Evolutionary conservation across 1,284 basidiomycete species (phyloP), one percentile per base, ranked within the genome.

Genomic region (Austroboletus olivaceoglutinosus): DNA sequence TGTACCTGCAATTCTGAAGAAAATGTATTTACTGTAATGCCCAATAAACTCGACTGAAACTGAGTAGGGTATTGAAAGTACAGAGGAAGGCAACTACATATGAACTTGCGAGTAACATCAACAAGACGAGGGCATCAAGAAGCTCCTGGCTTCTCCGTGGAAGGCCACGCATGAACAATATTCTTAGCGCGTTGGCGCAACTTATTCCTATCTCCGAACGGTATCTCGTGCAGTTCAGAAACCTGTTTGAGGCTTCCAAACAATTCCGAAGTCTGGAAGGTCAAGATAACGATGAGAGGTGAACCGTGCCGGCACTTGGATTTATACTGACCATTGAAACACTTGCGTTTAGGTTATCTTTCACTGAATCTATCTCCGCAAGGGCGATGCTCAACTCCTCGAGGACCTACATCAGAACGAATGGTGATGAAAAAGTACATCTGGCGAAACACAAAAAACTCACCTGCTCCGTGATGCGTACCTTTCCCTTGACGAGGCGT

Each of bases 401-500:
- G 16, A 66, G 51, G 18, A 53, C 61, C 64, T 66, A 40, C 8
- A 40, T 29, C 23, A 6, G 3, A 18, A 43, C 52, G 30, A 50
- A 45, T 15, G 4, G 11, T 25, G 22, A 46, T 4, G 16, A 33
- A 12, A 11, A 29, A 9, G 25, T 12, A 2, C 10, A 37, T 42
- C 36, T 5, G 19, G 34, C 3, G 21, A 22, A 34, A 40, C 1
- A 30, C 12, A 29, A n/a, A 16, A 13, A 12, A 19, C 52, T 54
- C 47, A 65, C 67, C 55, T 62, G 50, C 18, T 68, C 60, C 22
- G 43, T 53, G 41, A 65, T 25, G 10, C 22, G 58, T 30, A 67
- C 54, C 34, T 66, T 66, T 0, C 68, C 64, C 46, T 66, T 66
- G 48, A 66, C 16, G 41, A 66, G 68, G 36, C 66, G 66, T n/a